Conservation (phyloP, 148 eudicot species). For the Rhododendron williamsianum region DNA sequence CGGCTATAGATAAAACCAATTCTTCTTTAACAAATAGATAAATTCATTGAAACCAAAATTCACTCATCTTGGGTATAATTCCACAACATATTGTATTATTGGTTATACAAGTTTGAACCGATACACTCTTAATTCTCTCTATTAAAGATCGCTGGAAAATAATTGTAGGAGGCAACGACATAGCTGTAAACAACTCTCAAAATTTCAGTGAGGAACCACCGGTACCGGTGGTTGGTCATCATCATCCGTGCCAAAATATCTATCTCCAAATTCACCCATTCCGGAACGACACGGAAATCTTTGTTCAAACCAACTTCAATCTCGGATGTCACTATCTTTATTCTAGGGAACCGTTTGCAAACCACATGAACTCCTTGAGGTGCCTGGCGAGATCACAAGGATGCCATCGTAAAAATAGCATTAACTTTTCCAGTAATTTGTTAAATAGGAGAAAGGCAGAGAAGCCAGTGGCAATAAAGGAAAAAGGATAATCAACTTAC, state of each 20-base stretch:
- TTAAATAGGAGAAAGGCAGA: neutral
- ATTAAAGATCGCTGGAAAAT: neutral
- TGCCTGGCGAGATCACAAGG: conserved; percentile 40
- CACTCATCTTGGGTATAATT: neutral
- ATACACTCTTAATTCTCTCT: neutral
- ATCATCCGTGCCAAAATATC: conserved; percentile 95
- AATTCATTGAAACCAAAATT: neutral
- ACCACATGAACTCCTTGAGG: conserved; percentile 97
- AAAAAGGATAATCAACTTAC: conserved; percentile 37
- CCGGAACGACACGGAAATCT: conserved; percentile 85
- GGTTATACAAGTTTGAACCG: neutral
- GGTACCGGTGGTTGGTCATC: conserved; percentile 24
- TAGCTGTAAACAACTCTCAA: neutral
- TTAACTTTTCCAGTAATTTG: neutral
- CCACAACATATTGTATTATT: neutral
- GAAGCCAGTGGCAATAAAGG: neutral
- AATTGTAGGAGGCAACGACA: neutral
- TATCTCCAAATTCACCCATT: conserved; percentile 98
- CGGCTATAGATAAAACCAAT: neutral
- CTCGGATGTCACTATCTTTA: conserved; percentile 95
- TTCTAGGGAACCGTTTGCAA: conserved; percentile 77
- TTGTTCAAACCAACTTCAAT: conserved; percentile 79
- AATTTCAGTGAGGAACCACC: conserved; percentile 7
- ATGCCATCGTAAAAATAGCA: neutral
- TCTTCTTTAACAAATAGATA: neutral